These are phyloP conservation scores for Panaeolus cyanescens DNA, from an alignment of 768 basidiomycete species.

Conservation along the genomic window DNA sequence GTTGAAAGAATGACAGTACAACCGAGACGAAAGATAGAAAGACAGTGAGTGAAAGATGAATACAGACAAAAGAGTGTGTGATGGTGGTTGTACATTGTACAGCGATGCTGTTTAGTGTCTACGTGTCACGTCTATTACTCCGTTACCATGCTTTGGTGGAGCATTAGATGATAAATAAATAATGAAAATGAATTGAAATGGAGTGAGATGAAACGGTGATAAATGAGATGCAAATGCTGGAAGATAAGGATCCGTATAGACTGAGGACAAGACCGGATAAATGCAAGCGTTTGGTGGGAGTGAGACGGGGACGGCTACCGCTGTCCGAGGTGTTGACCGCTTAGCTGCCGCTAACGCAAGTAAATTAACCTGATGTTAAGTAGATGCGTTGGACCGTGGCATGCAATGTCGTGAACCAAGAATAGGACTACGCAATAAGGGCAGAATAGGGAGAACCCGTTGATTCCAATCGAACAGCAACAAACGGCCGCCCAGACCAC, in stretches of 20 bases:
- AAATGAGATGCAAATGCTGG: neutral
- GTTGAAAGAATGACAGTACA: neutral
- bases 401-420: neutral
- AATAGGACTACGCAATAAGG: neutral
- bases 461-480: neutral
- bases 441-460: too few species aligned
- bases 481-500: neutral
- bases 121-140: neutral
- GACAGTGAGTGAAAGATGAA: neutral
- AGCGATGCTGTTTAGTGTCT: neutral
- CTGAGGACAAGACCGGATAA: neutral
- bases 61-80: neutral
- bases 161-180: neutral
- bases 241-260: neutral
- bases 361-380: neutral
- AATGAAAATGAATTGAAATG: neutral
- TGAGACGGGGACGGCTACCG: neutral
- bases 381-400: neutral
- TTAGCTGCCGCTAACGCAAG: neutral
- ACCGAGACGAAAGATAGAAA: neutral
- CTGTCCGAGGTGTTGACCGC: neutral
- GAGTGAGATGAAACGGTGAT: neutral
- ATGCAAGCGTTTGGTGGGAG: neutral
- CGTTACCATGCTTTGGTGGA: conserved; percentile 2
- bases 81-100: neutral